These are phyloP conservation scores for Saururus chinensis DNA, from an alignment of 164 flowering plant genomes.

Conservation along the genomic window DNA sequence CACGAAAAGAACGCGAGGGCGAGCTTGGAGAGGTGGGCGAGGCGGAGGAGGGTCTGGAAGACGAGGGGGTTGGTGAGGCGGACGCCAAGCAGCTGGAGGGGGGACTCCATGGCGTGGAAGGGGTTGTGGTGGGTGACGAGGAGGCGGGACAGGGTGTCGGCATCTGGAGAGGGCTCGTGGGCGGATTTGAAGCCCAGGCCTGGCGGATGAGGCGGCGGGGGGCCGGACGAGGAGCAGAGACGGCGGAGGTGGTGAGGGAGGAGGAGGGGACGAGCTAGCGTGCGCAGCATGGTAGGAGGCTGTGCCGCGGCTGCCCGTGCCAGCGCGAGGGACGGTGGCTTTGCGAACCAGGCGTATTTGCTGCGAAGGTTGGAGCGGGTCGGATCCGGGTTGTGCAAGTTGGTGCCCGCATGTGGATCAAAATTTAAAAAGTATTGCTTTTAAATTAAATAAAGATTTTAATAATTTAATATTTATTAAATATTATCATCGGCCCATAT, in stretches of 20 bases:
- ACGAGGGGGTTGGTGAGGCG: slow-evolving; percentile 40
- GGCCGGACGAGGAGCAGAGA: background rate
- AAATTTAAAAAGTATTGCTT: too few relatives aligned
- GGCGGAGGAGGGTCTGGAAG: slow-evolving; percentile 73
- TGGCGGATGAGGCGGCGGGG: background rate
- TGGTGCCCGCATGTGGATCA: too few relatives aligned
- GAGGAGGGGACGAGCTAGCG: slow-evolving; percentile 1
- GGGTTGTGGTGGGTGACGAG: slow-evolving; percentile 85
- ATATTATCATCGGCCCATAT: too few relatives aligned
- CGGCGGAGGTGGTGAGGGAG: background rate
- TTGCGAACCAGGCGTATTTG: too few relatives aligned
- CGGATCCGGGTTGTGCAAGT: too few relatives aligned
- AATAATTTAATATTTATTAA: too few relatives aligned
- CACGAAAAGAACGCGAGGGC: slow-evolving; percentile 69
- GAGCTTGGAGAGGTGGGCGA: slow-evolving; percentile 50
- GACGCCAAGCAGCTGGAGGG: slow-evolving; percentile 72
- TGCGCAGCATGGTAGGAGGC: slow-evolving; percentile 1
- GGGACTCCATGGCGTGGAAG: slow-evolving; percentile 73
- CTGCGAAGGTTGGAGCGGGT: too few relatives aligned
- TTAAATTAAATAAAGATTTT: too few relatives aligned
- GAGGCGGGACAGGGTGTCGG: slow-evolving; percentile 49
- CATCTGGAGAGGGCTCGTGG: slow-evolving; percentile 48
- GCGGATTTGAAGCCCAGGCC: background rate
- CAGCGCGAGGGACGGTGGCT: too few relatives aligned
- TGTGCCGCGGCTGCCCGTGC: too few relatives aligned